A percentile compares a stretch with the other conserved stretches of the same genome.
Conservation (phyloP, 2,329 filamentous ascomycete genomes). For the Akanthomyces uredinophilus region DNA sequence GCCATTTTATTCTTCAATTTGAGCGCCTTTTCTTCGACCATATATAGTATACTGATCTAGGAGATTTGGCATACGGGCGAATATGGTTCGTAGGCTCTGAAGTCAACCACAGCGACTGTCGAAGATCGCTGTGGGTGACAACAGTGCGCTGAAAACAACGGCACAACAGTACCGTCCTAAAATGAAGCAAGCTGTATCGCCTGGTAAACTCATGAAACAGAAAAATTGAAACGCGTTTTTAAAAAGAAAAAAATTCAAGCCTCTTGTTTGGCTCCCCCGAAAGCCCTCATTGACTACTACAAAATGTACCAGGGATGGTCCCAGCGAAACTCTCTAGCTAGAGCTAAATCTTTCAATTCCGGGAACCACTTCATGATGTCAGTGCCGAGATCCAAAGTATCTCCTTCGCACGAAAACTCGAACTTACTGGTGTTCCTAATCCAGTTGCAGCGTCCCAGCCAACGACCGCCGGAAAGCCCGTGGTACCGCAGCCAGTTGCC, state of each 20-base stretch:
- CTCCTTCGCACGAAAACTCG: too few relatives aligned
- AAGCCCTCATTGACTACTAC: neutral
- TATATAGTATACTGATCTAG: neutral
- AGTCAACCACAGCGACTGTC: too few relatives aligned
- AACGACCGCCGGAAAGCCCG: neutral
- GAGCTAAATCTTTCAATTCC: conserved; percentile 3
- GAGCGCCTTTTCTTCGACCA: neutral
- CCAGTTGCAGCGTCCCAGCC: conserved; percentile 27
- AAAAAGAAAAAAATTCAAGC: too few relatives aligned
- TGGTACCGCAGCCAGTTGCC: conserved; percentile 6
- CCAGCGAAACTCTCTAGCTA: neutral
- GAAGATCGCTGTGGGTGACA: too few relatives aligned
- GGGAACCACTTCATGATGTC: conserved; percentile 8
- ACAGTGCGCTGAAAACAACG: too few relatives aligned
- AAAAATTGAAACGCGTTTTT: too few relatives aligned
- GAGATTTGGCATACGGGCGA: too few relatives aligned
- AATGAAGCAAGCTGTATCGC: too few relatives aligned
- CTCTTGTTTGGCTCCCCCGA: too few relatives aligned
- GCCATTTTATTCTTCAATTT: neutral
- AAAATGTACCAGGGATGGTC: conserved; percentile 10
- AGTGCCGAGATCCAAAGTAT: neutral
- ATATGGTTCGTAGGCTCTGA: too few relatives aligned
- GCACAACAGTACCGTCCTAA: too few relatives aligned
- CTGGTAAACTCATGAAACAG: too few relatives aligned
- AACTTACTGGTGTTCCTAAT: conserved; percentile 25